Conservation (phyloP, 139 green algal genomes). For the Desmodesmus armatus region DNA sequence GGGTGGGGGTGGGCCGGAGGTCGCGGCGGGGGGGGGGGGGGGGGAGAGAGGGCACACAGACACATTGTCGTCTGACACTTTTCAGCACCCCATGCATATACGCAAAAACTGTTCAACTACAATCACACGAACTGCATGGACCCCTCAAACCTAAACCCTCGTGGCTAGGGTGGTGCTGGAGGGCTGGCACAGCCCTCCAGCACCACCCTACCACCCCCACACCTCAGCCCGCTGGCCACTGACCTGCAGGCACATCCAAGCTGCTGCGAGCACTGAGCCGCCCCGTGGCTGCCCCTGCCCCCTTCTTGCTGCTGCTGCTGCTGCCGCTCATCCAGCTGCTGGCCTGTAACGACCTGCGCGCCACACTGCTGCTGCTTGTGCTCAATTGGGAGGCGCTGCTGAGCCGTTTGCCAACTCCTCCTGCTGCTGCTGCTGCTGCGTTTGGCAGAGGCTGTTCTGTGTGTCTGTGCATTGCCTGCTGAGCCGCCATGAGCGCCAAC, state of each 20-base stretch:
- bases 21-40: too few relatives aligned
- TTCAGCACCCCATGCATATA: too few relatives aligned
- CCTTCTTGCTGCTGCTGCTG: conserved; percentile 14
- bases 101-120: too few relatives aligned
- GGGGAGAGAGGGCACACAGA: too few relatives aligned
- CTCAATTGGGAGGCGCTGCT: conserved; percentile 1
- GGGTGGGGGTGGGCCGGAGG: too few relatives aligned
- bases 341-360: background rate
- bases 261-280: background rate
- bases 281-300: background rate
- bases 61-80: too few relatives aligned
- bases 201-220: too few relatives aligned
- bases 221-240: too few relatives aligned
- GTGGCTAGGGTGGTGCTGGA: too few relatives aligned
- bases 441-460: background rate
- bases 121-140: too few relatives aligned
- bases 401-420: background rate
- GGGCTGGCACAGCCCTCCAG: too few relatives aligned
- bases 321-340: conserved; percentile 1
- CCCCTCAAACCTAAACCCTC: too few relatives aligned
- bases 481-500: conserved; percentile 17
- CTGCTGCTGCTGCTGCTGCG: conserved; percentile 2
- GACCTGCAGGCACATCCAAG: background rate
- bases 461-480: background rate
- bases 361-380: background rate